These are phyloP conservation scores for Populus euphratica DNA, from an alignment of 345 rosid genomes.

Conservation along the genomic window DNA sequence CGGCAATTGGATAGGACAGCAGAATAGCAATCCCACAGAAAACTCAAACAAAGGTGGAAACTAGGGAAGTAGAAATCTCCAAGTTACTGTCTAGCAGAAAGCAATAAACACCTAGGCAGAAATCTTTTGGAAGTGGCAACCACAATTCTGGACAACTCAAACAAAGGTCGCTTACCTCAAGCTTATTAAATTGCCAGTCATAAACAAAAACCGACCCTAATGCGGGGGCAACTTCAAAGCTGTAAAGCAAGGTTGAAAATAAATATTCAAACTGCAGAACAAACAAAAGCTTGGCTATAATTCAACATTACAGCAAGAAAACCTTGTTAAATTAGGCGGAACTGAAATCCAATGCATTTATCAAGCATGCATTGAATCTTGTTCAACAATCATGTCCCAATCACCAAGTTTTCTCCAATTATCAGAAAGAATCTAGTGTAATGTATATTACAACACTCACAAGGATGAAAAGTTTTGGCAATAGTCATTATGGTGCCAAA, in stretches of 20 bases:
- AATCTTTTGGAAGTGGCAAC: not conserved
- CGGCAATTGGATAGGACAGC: not conserved
- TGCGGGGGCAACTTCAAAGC: not conserved
- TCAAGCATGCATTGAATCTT: not conserved
- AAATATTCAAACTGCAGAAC: not conserved
- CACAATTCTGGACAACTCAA: not conserved
- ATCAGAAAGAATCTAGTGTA: not conserved
- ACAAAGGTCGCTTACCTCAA: not conserved
- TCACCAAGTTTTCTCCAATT: not conserved
- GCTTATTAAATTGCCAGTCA: not conserved
- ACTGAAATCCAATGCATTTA: slow-evolving; percentile 2
- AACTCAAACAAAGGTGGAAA: not conserved
- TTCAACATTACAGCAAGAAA: not conserved
- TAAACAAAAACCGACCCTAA: not conserved
- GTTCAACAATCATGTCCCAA: not conserved
- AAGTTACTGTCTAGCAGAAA: not conserved
- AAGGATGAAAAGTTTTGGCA: slow-evolving; percentile 2
- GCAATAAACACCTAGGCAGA: not conserved
- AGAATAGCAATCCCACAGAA: not conserved
- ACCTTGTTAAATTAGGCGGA: slow-evolving; percentile 1
- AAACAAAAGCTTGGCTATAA: not conserved
- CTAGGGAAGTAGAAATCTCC: not conserved
- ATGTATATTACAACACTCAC: not conserved
- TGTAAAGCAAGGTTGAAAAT: not conserved
- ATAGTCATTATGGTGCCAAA: slow-evolving; percentile 8